These are phyloP conservation scores for Clitopilus hobsonii DNA, from an alignment of 768 basidiomycete genomes.

Conservation along the genomic window DNA sequence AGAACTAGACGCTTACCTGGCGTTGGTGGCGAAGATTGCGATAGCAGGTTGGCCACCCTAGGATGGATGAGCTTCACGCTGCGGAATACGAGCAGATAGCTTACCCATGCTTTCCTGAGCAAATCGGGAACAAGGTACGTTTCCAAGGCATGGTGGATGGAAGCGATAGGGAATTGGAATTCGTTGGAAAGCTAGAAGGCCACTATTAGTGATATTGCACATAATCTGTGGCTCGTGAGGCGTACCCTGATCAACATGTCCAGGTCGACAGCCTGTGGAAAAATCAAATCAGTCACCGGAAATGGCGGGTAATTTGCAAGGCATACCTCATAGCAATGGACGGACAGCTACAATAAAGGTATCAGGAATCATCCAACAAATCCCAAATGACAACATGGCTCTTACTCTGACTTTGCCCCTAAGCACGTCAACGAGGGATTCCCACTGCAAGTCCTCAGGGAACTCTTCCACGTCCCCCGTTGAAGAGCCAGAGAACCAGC, in stretches of 20 bases:
- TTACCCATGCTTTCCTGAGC: conserved; percentile 65
- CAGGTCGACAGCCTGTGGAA: conserved; percentile 55
- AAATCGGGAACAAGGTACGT: conserved; percentile 77
- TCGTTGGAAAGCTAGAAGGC: conserved; percentile 62
- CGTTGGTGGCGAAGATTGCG: conserved; percentile 68
- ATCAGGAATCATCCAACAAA: background rate
- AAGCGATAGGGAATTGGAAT: conserved; percentile 72
- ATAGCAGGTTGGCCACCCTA: conserved; percentile 55
- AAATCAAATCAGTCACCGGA: background rate
- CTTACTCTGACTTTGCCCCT: conserved; percentile 70
- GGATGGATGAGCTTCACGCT: background rate
- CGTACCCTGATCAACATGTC: conserved; percentile 61
- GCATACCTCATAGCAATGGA: conserved; percentile 40
- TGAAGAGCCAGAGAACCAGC: conserved; percentile 2
- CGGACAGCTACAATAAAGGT: conserved; percentile 22
- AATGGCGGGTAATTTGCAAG: background rate
- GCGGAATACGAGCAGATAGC: conserved; percentile 2
- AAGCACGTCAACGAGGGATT: conserved; percentile 64
- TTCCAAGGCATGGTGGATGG: conserved; percentile 78
- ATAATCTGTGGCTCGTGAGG: background rate
- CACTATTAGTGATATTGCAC: background rate
- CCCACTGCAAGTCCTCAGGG: conserved; percentile 69
- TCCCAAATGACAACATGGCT: background rate
- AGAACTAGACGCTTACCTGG: conserved; percentile 24
- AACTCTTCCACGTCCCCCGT: conserved; percentile 35